Evolutionary conservation across 805 yeast genomes (phyloP).

Genomic region (Lachancea fermentati): DNA sequence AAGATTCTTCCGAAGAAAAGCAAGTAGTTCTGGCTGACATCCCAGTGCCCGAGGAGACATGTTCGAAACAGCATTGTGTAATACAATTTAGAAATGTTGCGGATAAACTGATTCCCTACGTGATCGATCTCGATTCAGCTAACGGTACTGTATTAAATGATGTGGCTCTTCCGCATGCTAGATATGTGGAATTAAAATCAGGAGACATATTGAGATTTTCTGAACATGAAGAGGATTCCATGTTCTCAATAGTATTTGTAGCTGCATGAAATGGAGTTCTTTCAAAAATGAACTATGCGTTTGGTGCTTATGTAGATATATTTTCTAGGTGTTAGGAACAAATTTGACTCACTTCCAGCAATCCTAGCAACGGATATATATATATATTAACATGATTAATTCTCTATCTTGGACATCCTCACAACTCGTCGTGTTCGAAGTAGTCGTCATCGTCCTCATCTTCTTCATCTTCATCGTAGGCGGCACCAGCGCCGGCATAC

Average conservation of each 20-base stretch:
- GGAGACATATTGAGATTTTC: conserved; percentile 41
- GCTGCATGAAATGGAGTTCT: conserved; percentile 5
- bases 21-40: conserved; percentile 34
- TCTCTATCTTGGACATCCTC: conserved; percentile 11
- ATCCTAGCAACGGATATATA: conserved; percentile 1
- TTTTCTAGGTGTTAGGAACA: neutral
- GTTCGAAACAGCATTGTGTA: conserved; percentile 46
- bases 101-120: conserved; percentile 30
- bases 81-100: conserved; percentile 37
- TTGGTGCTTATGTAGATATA: neutral
- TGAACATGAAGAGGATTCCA: conserved; percentile 29
- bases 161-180: conserved; percentile 33
- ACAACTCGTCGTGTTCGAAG: conserved; percentile 68
- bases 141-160: conserved; percentile 44
- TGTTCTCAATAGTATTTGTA: conserved; percentile 22
- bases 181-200: conserved; percentile 38
- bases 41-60: conserved; percentile 31
- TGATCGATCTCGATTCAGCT: conserved; percentile 43
- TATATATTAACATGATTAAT: conserved; percentile 5
- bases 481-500: conserved; percentile 53
- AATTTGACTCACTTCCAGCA: too few relatives aligned
- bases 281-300: neutral
- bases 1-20: too few relatives aligned
- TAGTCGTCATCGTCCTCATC: conserved; percentile 53
- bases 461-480: conserved; percentile 42